These are phyloP conservation scores for Coix lacrymajobi DNA, from an alignment of 176 grass and related monocot genomes.

Conservation along the genomic window DNA sequence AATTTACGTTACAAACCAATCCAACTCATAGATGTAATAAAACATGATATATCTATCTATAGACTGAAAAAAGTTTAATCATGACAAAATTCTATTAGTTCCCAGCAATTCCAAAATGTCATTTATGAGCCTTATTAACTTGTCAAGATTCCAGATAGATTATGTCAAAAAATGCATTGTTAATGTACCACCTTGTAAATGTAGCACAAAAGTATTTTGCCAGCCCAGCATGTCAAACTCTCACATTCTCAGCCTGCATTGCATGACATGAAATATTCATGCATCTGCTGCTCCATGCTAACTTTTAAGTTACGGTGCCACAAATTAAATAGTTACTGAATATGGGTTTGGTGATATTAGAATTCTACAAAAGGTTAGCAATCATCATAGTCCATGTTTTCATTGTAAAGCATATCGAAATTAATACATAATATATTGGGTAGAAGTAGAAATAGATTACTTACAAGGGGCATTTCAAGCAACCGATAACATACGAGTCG, in stretches of 20 bases:
- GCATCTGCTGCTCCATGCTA: background rate
- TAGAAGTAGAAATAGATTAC: constrained; percentile 14
- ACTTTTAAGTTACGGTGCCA: background rate
- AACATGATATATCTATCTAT: background rate
- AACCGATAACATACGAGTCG: constrained; percentile 69
- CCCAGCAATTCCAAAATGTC: background rate
- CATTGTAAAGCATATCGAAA: background rate
- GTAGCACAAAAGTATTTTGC: background rate
- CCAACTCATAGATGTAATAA: background rate
- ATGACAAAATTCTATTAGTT: background rate
- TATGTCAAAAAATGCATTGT: background rate
- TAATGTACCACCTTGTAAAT: background rate
- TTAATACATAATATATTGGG: background rate
- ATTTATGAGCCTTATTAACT: background rate
- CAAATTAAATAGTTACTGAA: constrained; percentile 11
- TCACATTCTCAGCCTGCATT: background rate
- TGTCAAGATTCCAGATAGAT: background rate
- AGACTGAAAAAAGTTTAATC: background rate
- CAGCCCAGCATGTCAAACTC: constrained; percentile 11
- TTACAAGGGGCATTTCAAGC: constrained; percentile 75
- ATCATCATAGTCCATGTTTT: background rate
- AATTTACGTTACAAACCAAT: background rate
- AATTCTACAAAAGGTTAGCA: constrained; percentile 3
- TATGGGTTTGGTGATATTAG: background rate
- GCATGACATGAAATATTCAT: constrained; percentile 16